Evolutionary conservation across 1,284 basidiomycete genomes (phyloP).

Genomic region (Pascua sp.): DNA sequence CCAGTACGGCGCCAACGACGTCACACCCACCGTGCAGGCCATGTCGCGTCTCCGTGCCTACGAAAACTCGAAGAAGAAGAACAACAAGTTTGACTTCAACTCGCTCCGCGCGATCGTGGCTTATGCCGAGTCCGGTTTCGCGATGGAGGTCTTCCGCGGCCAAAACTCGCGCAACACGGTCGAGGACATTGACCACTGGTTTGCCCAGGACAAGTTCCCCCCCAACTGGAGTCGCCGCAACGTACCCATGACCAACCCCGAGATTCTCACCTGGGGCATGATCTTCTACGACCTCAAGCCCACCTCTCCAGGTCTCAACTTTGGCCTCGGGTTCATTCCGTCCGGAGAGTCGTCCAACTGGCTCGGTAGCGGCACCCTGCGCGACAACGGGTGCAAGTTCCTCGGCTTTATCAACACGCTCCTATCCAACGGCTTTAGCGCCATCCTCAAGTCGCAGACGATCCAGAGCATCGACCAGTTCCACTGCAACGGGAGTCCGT

Average conservation of each 20-base stretch:
- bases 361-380: constrained; percentile 1
- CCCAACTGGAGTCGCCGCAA: constrained; percentile 5
- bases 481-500: not conserved
- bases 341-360: not conserved
- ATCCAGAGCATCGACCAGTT: not conserved
- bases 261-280: constrained; percentile 12
- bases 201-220: constrained; percentile 10
- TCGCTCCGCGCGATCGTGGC: constrained; percentile 6
- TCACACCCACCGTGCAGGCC: constrained; percentile 1
- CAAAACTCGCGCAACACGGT: not conserved
- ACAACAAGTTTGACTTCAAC: constrained; percentile 13
- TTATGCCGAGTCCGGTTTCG: constrained; percentile 13
- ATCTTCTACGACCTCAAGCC: constrained; percentile 1
- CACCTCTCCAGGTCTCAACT: constrained; percentile 1
- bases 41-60: constrained; percentile 5
- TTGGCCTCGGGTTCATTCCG: constrained; percentile 1
- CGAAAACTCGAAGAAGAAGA: constrained; percentile 6
- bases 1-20: constrained; percentile 2
- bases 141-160: constrained; percentile 10
- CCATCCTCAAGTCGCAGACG: not conserved
- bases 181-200: constrained; percentile 6
- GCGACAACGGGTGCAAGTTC: constrained; percentile 1
- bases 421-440: not conserved
- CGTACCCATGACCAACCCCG: constrained; percentile 4
- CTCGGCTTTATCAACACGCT: constrained; percentile 1